Conservation (phyloP, 2,329 filamentous ascomycete genomes). For the Microcyclosporella mali region DNA sequence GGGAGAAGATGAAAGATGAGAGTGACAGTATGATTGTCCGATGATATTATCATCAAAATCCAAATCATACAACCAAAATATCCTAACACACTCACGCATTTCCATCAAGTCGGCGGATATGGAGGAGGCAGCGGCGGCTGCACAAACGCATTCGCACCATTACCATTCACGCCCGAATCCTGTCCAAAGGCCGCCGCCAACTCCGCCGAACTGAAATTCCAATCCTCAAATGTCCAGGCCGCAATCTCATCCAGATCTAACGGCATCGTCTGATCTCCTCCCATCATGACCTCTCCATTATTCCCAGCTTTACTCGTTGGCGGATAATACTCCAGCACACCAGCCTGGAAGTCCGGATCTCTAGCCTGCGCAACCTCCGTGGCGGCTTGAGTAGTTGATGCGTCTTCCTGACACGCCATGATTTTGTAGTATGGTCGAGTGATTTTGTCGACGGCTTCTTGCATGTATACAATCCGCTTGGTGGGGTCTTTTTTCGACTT, state of each 20-base stretch:
- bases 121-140: not conserved
- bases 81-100: no score
- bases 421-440: slow-evolving; percentile 28
- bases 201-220: slow-evolving; percentile 22
- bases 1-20: no score
- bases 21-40: no score
- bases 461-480: slow-evolving; percentile 23
- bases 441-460: slow-evolving; percentile 28
- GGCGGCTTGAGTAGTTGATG: not conserved
- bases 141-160: no score
- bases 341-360: not conserved
- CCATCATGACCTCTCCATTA: not conserved
- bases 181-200: slow-evolving; percentile 7
- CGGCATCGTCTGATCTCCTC: not conserved
- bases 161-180: not conserved
- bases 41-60: no score
- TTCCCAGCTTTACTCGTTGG: not conserved
- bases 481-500: slow-evolving; percentile 22
- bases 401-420: slow-evolving; percentile 28
- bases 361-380: not conserved
- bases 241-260: slow-evolving; percentile 27
- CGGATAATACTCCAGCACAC: slow-evolving; percentile 1
- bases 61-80: no score
- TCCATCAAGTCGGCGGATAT: slow-evolving; percentile 4
- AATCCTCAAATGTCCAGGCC: slow-evolving; percentile 30